Conservation (phyloP, 176 grass and related monocot species). For the Zoysia japonica region DNA sequence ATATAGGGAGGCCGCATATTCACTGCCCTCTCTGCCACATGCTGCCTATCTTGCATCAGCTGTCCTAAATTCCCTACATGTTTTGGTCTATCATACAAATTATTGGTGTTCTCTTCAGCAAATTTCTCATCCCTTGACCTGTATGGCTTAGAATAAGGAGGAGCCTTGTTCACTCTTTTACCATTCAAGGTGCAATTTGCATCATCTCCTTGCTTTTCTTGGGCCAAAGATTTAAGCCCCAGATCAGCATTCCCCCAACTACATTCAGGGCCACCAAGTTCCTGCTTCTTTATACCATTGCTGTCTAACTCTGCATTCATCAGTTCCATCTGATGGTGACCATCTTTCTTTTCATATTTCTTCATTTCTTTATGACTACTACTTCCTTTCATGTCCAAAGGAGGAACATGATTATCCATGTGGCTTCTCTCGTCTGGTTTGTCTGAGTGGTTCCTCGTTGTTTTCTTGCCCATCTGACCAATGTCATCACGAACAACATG, state of each 20-base stretch:
- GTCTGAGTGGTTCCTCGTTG: constrained; percentile 36
- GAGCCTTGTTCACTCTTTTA: constrained; percentile 56
- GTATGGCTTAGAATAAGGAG: constrained; percentile 70
- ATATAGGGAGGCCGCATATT: constrained; percentile 82
- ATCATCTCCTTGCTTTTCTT: constrained; percentile 47
- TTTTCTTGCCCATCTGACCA: constrained; percentile 42
- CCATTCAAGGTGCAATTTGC: constrained; percentile 42
- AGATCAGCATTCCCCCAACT: constrained; percentile 45
- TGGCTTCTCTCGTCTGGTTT: constrained; percentile 47
- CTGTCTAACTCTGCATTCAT: constrained; percentile 39
- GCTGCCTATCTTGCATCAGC: constrained; percentile 39
- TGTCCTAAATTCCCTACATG: constrained; percentile 35
- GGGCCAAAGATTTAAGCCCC: constrained; percentile 48
- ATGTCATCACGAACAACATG: constrained; percentile 59
- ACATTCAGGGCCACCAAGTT: constrained; percentile 37
- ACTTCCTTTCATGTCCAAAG: constrained; percentile 38
- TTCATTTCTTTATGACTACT: constrained; percentile 43
- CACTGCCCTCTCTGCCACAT: constrained; percentile 35
- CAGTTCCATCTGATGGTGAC: constrained; percentile 21
- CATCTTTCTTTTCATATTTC: constrained; percentile 40
- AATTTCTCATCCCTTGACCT: constrained; percentile 26
- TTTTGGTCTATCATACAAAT: constrained; percentile 16
- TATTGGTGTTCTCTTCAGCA: constrained; percentile 44
- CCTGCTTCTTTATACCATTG: constrained; percentile 56
- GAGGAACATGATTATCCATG: constrained; percentile 36